phyloP scores from a whole-genome alignment of 257 asterid species.

The Nicotiana otophora region DNA sequence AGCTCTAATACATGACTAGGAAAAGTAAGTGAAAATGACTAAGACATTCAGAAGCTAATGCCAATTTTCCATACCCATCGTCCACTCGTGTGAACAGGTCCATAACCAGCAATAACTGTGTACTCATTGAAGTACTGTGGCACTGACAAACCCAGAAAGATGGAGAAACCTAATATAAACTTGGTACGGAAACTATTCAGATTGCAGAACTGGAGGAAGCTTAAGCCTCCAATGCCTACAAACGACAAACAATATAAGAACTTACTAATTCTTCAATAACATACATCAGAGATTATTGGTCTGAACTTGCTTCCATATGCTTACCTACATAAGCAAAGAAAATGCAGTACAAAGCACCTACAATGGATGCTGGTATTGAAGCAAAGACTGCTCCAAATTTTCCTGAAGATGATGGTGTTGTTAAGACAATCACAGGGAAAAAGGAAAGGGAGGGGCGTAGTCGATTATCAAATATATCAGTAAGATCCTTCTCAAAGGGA shows the following conservation, averaged over 20 bases:
- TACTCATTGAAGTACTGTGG: slow-evolving; percentile 95
- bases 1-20: background rate
- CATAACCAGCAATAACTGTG: slow-evolving; percentile 61
- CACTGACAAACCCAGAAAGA: slow-evolving; percentile 76
- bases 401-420: slow-evolving; percentile 34
- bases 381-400: slow-evolving; percentile 95
- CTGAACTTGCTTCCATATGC: slow-evolving; percentile 16
- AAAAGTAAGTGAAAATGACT: background rate
- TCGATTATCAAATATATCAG: background rate
- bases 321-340: slow-evolving; percentile 88
- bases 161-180: slow-evolving; percentile 78
- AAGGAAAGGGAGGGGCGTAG: background rate
- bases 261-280: background rate
- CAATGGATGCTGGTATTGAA: slow-evolving; percentile 84
- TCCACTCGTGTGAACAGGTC: slow-evolving; percentile 75
- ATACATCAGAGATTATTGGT: background rate
- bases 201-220: slow-evolving; percentile 91
- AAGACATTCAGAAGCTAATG: background rate
- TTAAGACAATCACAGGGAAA: background rate
- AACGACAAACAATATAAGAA: background rate
- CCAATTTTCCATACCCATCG: slow-evolving; percentile 66
- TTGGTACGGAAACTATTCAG: slow-evolving; percentile 84
- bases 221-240: slow-evolving; percentile 66
- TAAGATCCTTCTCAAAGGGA: background rate
- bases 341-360: slow-evolving; percentile 80